phyloP scores from a whole-genome alignment of 768 basidiomycete species.

The Leccinum pellstonianum region DNA sequence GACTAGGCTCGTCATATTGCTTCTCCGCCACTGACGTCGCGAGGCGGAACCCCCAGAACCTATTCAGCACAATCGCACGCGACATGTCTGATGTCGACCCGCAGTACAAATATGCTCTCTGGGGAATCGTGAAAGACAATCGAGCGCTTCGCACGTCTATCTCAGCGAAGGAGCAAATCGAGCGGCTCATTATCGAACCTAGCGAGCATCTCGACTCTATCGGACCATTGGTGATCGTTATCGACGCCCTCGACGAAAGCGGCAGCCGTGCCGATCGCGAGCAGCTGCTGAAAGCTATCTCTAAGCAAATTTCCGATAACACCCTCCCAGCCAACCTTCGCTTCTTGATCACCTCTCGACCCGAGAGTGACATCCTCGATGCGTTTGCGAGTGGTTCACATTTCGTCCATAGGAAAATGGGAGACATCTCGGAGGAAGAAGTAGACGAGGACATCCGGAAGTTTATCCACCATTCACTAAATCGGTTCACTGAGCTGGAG shows the following conservation, averaged over 20 bases:
- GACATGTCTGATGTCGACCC: background rate
- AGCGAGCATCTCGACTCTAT: rapidly evolving
- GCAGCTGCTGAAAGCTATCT: background rate
- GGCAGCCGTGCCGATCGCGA: background rate
- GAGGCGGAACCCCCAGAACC: background rate
- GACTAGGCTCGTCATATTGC: background rate
- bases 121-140: background rate
- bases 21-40: background rate
- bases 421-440: too few relatives aligned
- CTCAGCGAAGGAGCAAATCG: background rate
- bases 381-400: background rate
- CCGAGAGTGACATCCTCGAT: background rate
- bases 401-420: background rate
- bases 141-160: background rate
- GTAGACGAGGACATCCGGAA: background rate
- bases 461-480: background rate
- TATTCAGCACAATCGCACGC: background rate
- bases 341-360: background rate
- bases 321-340: background rate
- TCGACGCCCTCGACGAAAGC: background rate
- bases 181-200: background rate
- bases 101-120: background rate
- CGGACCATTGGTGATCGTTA: background rate
- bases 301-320: background rate
- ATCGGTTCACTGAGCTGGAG: background rate